Evolutionary conservation across 345 rosid genomes (phyloP), one percentile per base, ranked within the genome.

Genomic region (Passiflora organensis): DNA sequence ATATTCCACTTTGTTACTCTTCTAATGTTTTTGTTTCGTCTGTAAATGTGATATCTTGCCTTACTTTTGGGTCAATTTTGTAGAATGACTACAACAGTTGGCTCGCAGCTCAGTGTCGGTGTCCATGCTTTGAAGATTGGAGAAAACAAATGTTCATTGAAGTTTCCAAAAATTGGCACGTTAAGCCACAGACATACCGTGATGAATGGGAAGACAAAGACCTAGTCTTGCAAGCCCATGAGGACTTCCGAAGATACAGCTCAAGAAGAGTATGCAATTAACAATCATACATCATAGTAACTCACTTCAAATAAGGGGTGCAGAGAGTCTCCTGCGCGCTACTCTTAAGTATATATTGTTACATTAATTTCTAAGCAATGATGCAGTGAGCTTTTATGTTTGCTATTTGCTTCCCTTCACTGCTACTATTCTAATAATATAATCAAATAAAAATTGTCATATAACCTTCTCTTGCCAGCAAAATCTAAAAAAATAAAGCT

Each of bases 191-290:
- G 32, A 71, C 72, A 9, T 81, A 76, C 43, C 72, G 90, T 1
- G 94, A 87, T 39, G 70, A 73, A 54, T 83, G 85, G 90, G 86
- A 73, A 11, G 95, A 79, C 55, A 63, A 86, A 38, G 59, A 78
- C 60, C 63, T 76, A 70, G 51, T 81, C 51, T 48, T 49, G 32
- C 75, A 72, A 72, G 85, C 90, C 19, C 58, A 66, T 19, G 62
- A 77, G 55, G 95, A 86, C 57, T 77, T 83, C 47, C 3, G 51
- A 4, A 47, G 13, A 21, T 47, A 47, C 51, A 47, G 12, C 28
- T 19, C 15, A 19, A 47, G 20, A 19, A 6, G 14, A 18, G 24
- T 47, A 10, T 20, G 13, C 13, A 28, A 28, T 28, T n/a, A 45
- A 18, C 18, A 18, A 22, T 45, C 10, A 13, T 22, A 45, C 19